A percentile compares a stretch with the other conserved stretches of the same genome.
Evolutionary conservation across 805 yeast genomes (phyloP).

Genomic region (Saccharomycopsis selenospora): DNA sequence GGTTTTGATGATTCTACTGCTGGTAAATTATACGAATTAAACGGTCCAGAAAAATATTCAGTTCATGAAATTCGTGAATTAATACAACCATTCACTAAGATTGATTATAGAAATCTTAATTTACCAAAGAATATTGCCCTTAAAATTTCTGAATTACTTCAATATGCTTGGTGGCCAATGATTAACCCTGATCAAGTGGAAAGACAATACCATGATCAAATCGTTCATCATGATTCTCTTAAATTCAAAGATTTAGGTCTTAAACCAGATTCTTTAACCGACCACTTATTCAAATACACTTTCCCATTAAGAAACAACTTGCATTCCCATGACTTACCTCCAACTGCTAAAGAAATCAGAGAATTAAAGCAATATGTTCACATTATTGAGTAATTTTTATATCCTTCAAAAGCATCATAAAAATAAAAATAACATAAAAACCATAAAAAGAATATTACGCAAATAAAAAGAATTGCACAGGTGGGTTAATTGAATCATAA

Average conservation of each 20-base stretch:
- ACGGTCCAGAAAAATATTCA: conserved; percentile 61
- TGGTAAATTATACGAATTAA: conserved; percentile 69
- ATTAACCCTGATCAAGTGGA: conserved; percentile 66
- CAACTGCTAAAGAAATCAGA: conserved; percentile 31
- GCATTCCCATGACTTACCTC: conserved; percentile 37
- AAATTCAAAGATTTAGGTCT: conserved; percentile 65
- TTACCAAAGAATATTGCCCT: conserved; percentile 34
- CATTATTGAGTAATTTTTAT: conserved; percentile 18
- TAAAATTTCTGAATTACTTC: conserved; percentile 30
- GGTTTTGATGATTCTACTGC: conserved; percentile 75
- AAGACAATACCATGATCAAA: conserved; percentile 64
- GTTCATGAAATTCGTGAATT: conserved; percentile 59
- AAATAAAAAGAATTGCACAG: too few species aligned
- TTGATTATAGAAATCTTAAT: conserved; percentile 32
- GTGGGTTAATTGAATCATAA: too few species aligned
- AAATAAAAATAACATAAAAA: too few species aligned
- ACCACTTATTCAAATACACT: conserved; percentile 40
- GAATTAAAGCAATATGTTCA: conserved; percentile 24
- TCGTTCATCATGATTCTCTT: conserved; percentile 37
- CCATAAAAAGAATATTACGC: too few species aligned
- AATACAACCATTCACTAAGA: conserved; percentile 54
- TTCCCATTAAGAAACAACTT: conserved; percentile 28
- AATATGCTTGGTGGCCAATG: conserved; percentile 38
- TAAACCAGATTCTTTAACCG: conserved; percentile 45
- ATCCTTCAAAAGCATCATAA: too few species aligned